Evolutionary conservation across 148 eudicot species (phyloP).

Genomic region (Diospyros kaki): DNA sequence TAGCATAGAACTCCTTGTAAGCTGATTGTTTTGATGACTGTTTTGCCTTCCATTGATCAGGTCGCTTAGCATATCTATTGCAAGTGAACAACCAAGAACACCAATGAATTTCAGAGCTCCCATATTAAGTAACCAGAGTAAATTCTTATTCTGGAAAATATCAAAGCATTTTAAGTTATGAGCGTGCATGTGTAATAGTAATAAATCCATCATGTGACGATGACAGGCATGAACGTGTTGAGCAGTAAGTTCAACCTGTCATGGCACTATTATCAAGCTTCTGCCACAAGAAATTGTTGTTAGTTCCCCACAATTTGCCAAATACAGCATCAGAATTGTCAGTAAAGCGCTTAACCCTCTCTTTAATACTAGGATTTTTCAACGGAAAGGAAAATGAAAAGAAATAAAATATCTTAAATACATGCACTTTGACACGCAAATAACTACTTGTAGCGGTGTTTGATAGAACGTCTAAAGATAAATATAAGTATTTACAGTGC

Average conservation of each 20-base stretch:
- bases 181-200: not conserved
- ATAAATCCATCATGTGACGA: not conserved
- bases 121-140: not conserved
- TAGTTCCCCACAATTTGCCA: no score
- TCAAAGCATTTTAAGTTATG: not conserved
- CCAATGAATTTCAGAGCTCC: not conserved
- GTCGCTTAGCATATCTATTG: constrained; percentile 60
- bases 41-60: constrained; percentile 82
- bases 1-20: constrained; percentile 56
- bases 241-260: not conserved
- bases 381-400: no score
- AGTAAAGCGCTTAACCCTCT: no score
- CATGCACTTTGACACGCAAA: no score
- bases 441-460: no score
- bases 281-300: no score
- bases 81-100: constrained; percentile 8
- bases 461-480: no score
- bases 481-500: no score
- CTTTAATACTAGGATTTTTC: no score
- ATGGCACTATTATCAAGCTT: not conserved
- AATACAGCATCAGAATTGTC: no score
- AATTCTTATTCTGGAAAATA: not conserved
- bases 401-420: no score
- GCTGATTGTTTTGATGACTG: constrained; percentile 71
- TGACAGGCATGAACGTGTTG: not conserved